Base-by-base conservation (phyloP, 2,329 filamentous ascomycete genomes). In the Aspergillus niger region DNA sequence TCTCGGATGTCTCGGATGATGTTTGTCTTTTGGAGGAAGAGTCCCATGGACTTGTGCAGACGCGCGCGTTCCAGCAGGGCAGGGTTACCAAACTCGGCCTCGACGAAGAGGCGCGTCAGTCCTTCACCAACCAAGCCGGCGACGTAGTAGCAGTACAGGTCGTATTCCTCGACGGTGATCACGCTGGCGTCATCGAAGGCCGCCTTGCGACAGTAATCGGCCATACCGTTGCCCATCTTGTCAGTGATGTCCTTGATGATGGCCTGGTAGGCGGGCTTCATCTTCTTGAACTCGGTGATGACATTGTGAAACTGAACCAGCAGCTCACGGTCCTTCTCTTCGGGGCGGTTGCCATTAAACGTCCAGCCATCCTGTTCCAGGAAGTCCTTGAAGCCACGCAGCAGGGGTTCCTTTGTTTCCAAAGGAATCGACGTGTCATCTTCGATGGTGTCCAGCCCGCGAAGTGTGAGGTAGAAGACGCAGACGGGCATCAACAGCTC, bases 211-310 rank as follows among this genome's bases (percentile, higher is more conserved):
- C 86, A 91, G 75, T 96, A 99, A 79, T 99, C 94, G 28, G 95
- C 95, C 95, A 99, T 99, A 68, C 95, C 95, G 72, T 98, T 93
- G 65, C 93, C 94, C 95, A 99, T 99, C 80, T 92, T 91, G 72
- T 88, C 82, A 32, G 92, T 92, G 73, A 98, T 97, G 70, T 98
- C 94, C 78, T 89, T 89, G 78, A 99, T 95, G 73, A 98, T 93
- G 6, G 83, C 85, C 76, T 85, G 86, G 80, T 99, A 98, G 58
- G 85, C 86, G 52, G 88, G 86, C 82, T 97, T 96, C 77, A 97
- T 82, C 78, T 91, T 90, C 81, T 91, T 91, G 77, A 94, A 91
- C 82, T 99, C 94, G 60, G 85, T 81, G 66, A 97, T 85, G 64
- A 99, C 88, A 59, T 89, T 86, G 75, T 97, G 88, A 75, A 99